Base-by-base conservation (phyloP, 495 filamentous ascomycete genomes). In the Penicillium parvum region DNA sequence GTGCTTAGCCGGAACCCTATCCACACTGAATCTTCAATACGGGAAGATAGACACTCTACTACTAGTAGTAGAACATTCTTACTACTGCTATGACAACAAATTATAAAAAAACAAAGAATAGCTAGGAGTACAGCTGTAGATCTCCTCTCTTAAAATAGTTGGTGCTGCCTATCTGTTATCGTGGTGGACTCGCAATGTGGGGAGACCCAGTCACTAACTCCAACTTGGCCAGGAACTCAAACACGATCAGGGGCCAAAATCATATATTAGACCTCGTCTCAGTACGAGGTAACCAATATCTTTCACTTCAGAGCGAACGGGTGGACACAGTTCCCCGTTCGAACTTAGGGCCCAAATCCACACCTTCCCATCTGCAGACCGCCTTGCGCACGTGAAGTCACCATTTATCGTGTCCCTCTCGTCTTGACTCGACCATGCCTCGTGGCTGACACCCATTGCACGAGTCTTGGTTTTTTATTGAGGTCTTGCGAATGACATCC, bases 321-420 rank as follows among this genome's bases (percentile, higher is more conserved):
- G n/a, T n/a, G n/a, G n/a, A n/a, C n/a, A n/a, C n/a, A n/a, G n/a
- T n/a, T n/a, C n/a, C n/a, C n/a, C n/a, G 25, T 27, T 9, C 25
- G n/a, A 15, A 30, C 12, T 30, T 30, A 30, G 28, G 28, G 28
- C 28, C 28, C 28, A 30, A 30, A n/a, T 30, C 16, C 12, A n/a
- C 28, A 3, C 7, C 33, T 42, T 5, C 14, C 9, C 22, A 7
- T 10, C 25, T 34, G 29, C 40, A 60, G 57, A 60, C 57, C 57
- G 57, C 57, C 57, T 60, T 60, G 44, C 26, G 50, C 57, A 60
- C 57, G 57, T 60, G 57, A 53, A 57, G 33, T 45, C 34, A 32
- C 41, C 53, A 25, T 34, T 42, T 32, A 37, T 43, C 40, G 47
- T 29, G 38, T 46, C 17, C 38, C 23, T 46, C 34, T n/a, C n/a